Conservation (phyloP, 148 eudicot species). For the Rhododendron simsii region DNA sequence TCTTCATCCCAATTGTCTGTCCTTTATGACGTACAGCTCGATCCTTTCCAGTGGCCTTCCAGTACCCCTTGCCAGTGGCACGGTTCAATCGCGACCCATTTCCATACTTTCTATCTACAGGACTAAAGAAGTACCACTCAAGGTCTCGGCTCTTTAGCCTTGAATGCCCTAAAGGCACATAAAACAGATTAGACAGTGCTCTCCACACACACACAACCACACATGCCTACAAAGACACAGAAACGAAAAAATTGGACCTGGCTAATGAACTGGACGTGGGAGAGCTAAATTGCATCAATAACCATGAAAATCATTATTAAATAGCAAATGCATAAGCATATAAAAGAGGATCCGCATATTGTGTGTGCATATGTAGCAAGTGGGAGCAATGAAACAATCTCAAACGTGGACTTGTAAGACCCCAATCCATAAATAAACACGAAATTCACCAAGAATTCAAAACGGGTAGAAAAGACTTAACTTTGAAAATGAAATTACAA, state of each 20-base stretch:
- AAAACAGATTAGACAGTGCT: neutral
- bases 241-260: neutral
- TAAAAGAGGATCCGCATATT: neutral
- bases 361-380: neutral
- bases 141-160: slow-evolving; percentile 34
- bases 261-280: neutral
- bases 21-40: slow-evolving; percentile 25
- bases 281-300: neutral
- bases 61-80: slow-evolving; percentile 32
- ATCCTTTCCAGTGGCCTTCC: slow-evolving; percentile 48
- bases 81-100: slow-evolving; percentile 37
- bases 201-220: neutral
- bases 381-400: neutral
- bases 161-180: slow-evolving; percentile 16
- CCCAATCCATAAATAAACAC: neutral
- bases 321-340: too few species aligned
- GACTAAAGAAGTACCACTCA: slow-evolving; percentile 41
- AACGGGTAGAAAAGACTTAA: neutral
- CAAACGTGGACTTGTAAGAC: neutral
- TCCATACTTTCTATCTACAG: slow-evolving; percentile 34
- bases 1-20: slow-evolving; percentile 33
- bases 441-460: neutral
- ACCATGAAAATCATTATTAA: neutral
- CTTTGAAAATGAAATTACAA: neutral
- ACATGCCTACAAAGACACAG: neutral